Base-by-base conservation (phyloP, 805 yeast genomes). In the Candida nemodendra region DNA sequence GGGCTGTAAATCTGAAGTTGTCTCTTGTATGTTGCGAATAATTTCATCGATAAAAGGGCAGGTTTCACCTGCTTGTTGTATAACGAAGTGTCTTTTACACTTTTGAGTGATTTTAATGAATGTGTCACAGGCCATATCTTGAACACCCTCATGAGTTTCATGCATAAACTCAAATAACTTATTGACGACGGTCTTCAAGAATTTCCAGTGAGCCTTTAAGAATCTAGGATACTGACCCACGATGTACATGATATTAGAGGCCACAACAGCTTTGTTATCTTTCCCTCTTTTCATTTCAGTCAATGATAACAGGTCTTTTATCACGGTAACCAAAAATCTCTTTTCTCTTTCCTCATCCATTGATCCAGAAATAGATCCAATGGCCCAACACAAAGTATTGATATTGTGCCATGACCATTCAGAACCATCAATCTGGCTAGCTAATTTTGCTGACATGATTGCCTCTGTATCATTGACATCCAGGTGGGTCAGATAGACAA, bases 371-470 rank as follows among this genome's bases (percentile, higher is more conserved):
- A 93, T 93, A 12, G 98, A 91, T 46, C 99, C 99, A 62, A 93
- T 93, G 9, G 99, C 99, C 99, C 99, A 93, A 71, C 98, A 93
- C 49, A 93, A 68, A 3, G 98, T 93, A 64, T 93, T 93, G 55
- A 93, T 84, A 59, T 91, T 91, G 61, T 89, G 95, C 98, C 99
- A 93, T 19, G 97, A 90, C 99, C 99, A 93, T 68, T 93, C 99
- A 39, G 86, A 74, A 30, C 95, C 98, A 64, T 93, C 98, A 36
- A 91, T 81, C 68, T 93, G 99, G 55, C 84, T 78, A 12, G 93
- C 86, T 50, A 93, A 74, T 65, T 93, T 93, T 42, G 83, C 87
- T 40, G 82, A 83, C 97, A 93, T 89, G 56, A 93, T 91, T 46
- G 78, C 78, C 58, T 93, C 96, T 8, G 97, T 93, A 63, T 93